Percentiles rank a stretch among this genome's conserved stretches.
These are phyloP conservation scores for Amaranthus palmeri DNA, from an alignment of 148 eudicot species.

Conservation along the genomic window DNA sequence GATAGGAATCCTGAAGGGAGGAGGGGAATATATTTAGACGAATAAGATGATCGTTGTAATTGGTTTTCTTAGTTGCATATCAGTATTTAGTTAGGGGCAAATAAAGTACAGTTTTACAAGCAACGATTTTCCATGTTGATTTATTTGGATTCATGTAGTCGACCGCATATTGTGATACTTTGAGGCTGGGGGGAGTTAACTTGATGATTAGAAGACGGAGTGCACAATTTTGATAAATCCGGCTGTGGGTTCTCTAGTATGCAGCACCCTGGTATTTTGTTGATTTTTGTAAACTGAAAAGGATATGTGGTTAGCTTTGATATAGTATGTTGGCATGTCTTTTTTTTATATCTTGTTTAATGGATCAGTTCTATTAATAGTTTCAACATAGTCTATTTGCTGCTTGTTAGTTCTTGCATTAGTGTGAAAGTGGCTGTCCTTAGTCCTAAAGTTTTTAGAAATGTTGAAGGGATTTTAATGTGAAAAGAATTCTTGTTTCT, in stretches of 20 bases:
- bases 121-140: too few relatives aligned
- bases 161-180: too few relatives aligned
- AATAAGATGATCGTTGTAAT: too few relatives aligned
- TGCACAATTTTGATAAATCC: neutral
- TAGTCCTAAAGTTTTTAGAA: neutral
- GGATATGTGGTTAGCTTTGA: neutral
- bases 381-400: neutral
- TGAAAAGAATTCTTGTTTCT: neutral
- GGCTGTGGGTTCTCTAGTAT: constrained; percentile 10
- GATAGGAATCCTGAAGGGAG: too few relatives aligned
- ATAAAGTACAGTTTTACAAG: too few relatives aligned
- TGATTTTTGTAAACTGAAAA: neutral
- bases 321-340: neutral
- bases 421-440: too few relatives aligned
- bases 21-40: too few relatives aligned
- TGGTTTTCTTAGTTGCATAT: too few relatives aligned
- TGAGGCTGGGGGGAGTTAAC: too few relatives aligned
- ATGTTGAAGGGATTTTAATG: neutral
- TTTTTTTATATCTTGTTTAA: neutral
- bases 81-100: too few relatives aligned
- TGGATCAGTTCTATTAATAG: neutral
- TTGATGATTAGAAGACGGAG: neutral
- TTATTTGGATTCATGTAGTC: too few relatives aligned
- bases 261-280: too few relatives aligned
- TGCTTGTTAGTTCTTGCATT: neutral